phyloP scores from a whole-genome alignment of 2,329 filamentous ascomycete genomes.

The Sphaerulina vaccinii region DNA sequence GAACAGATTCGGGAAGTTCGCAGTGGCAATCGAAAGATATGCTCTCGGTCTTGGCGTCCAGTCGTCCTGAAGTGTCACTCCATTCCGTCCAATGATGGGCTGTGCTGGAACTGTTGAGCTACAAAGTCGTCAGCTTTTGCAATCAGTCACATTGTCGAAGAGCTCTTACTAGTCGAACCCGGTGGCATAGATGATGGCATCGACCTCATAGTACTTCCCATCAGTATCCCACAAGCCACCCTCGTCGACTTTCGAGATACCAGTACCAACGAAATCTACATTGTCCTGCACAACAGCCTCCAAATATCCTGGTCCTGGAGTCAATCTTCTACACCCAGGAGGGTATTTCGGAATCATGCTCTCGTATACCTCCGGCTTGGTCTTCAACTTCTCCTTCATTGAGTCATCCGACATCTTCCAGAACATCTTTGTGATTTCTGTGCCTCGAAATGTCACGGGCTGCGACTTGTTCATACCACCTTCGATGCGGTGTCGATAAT shows the following conservation, averaged over 20 bases:
- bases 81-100: slow-evolving; percentile 29
- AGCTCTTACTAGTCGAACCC: slow-evolving; percentile 41
- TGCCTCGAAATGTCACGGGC: background rate
- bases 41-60: slow-evolving; percentile 42
- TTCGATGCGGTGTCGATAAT: slow-evolving; percentile 6
- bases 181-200: slow-evolving; percentile 40
- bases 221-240: slow-evolving; percentile 41
- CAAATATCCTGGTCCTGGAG: slow-evolving; percentile 53
- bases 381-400: slow-evolving; percentile 47
- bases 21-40: slow-evolving; percentile 28
- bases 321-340: slow-evolving; percentile 41
- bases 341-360: slow-evolving; percentile 43
- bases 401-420: slow-evolving; percentile 43
- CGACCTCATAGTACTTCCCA: slow-evolving; percentile 30
- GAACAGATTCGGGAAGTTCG: slow-evolving; percentile 29
- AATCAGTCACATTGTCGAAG: too few species aligned
- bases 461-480: slow-evolving; percentile 3
- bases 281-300: slow-evolving; percentile 49
- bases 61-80: slow-evolving; percentile 34
- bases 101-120: slow-evolving; percentile 31
- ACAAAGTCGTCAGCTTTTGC: too few species aligned
- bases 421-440: background rate
- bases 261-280: slow-evolving; percentile 42
- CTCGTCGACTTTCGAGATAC: slow-evolving; percentile 39
- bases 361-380: slow-evolving; percentile 40